These are phyloP conservation scores for Saposhnikovia divaricata DNA, from an alignment of 129 eudicot species.

Conservation along the genomic window DNA sequence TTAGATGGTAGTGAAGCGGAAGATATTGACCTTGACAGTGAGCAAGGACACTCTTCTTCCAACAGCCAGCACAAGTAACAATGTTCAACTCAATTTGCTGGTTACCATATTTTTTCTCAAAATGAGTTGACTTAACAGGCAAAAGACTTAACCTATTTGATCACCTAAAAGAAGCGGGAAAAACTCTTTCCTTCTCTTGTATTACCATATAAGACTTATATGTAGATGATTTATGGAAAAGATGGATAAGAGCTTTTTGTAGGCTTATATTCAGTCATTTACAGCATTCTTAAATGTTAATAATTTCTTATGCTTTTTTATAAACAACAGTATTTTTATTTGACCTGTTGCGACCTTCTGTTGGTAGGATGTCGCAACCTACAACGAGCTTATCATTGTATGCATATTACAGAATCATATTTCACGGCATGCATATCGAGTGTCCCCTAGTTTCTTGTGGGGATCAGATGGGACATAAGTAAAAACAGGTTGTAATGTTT, in stretches of 20 bases:
- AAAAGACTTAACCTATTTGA: not conserved
- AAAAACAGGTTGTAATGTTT: not conserved
- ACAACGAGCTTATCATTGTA: not conserved
- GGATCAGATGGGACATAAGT: not conserved
- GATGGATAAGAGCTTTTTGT: not conserved
- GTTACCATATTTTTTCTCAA: not conserved
- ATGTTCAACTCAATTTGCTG: not conserved
- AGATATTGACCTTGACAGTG: conserved; percentile 23
- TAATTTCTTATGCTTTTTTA: not conserved
- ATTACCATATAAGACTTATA: not conserved
- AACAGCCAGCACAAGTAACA: not conserved
- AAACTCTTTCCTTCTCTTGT: conserved; percentile 9
- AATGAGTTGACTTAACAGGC: not conserved
- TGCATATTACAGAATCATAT: not conserved
- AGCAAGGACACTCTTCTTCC: conserved; percentile 4
- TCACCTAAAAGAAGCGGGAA: conserved; percentile 1
- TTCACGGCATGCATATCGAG: not conserved
- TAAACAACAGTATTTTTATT: too few relatives aligned
- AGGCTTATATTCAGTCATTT: not conserved
- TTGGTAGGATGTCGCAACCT: not conserved
- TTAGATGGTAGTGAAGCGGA: conserved; percentile 23
- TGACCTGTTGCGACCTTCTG: not conserved
- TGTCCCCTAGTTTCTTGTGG: not conserved
- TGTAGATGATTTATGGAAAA: not conserved
- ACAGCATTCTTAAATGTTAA: not conserved